Evolutionary conservation across 1,139 yeast genomes (phyloP).

Genomic region (Tardiomyces depauwii): DNA sequence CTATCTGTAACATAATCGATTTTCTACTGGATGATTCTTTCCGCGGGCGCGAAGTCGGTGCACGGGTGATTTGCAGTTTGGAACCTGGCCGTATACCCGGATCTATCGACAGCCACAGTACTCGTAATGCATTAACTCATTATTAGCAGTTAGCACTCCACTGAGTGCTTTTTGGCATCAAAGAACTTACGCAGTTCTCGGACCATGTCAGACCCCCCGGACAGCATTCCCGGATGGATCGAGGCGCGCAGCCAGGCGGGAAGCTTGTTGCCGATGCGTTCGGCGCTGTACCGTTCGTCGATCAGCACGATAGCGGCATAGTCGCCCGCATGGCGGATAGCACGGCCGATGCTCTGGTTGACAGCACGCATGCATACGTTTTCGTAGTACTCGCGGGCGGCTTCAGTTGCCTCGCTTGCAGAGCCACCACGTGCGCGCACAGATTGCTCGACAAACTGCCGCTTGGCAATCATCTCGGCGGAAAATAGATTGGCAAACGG

Average conservation of each 20-base stretch:
- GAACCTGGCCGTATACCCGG: no score
- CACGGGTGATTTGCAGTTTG: no score
- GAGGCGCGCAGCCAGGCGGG: conserved; percentile 60
- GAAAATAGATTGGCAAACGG: conserved; percentile 84
- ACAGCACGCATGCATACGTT: conserved; percentile 87
- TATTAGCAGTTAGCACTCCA: not conserved
- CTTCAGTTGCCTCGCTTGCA: conserved; percentile 30
- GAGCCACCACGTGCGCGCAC: conserved; percentile 33
- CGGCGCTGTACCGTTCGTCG: conserved; percentile 48
- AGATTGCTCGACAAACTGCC: conserved; percentile 47
- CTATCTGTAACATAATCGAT: no score
- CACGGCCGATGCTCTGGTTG: conserved; percentile 88
- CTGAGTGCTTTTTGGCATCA: not conserved
- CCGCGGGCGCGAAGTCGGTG: no score
- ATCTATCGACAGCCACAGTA: no score
- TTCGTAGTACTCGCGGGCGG: conserved; percentile 60
- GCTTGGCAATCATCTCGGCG: conserved; percentile 70
- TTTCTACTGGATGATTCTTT: no score
- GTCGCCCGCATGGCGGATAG: conserved; percentile 76
- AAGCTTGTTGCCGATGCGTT: conserved; percentile 46
- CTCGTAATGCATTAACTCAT: not conserved
- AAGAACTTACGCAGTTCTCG: not conserved
- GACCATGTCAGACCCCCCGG: not conserved
- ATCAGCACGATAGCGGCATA: conserved; percentile 65
- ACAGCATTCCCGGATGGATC: not conserved